phyloP scores from a whole-genome alignment of 176 grass and related monocot genomes.

The Ensete ventricosum region DNA sequence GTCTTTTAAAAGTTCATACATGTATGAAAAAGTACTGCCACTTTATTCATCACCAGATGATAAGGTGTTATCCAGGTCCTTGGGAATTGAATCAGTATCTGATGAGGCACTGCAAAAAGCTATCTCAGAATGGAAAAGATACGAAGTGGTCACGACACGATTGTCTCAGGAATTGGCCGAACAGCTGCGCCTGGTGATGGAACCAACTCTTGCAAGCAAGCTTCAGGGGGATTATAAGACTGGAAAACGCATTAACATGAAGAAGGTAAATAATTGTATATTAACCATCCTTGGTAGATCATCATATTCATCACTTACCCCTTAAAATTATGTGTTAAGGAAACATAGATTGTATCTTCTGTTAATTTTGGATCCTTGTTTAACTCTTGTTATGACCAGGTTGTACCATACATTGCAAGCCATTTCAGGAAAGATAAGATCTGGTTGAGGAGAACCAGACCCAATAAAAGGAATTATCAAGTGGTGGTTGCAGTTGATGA shows the following conservation, averaged over 20 bases:
- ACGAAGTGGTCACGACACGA: constrained; percentile 56
- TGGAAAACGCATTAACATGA: constrained; percentile 99
- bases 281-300: neutral
- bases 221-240: constrained; percentile 99
- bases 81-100: constrained; percentile 37
- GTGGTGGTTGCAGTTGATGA: constrained; percentile 86
- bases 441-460: constrained; percentile 84
- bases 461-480: constrained; percentile 95
- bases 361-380: constrained; percentile 12
- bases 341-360: constrained; percentile 9
- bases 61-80: constrained; percentile 23
- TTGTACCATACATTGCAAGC: constrained; percentile 95
- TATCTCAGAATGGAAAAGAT: constrained; percentile 65
- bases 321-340: neutral
- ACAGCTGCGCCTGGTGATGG: constrained; percentile 91
- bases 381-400: constrained; percentile 32
- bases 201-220: constrained; percentile 94
- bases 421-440: constrained; percentile 88
- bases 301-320: neutral
- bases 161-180: constrained; percentile 89
- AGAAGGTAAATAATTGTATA: constrained; percentile 56
- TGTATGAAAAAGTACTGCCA: constrained; percentile 39
- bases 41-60: constrained; percentile 20
- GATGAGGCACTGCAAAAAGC: constrained; percentile 31
- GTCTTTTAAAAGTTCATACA: constrained; percentile 38